phyloP scores from a whole-genome alignment of 257 asterid species.

The Nicotiana obtusifolia region DNA sequence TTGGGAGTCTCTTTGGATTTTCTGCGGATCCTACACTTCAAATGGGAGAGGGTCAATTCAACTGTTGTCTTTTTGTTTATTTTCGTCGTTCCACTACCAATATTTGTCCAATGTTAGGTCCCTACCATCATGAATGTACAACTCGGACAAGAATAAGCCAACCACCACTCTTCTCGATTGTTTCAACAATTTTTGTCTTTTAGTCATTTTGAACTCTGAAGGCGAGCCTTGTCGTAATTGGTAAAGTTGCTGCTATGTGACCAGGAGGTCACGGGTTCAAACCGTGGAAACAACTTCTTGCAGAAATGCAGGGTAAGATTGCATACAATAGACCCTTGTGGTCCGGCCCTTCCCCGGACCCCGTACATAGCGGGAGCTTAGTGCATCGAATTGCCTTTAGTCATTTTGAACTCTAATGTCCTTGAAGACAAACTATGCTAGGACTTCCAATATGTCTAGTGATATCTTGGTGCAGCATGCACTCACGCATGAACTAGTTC shows the following conservation, averaged over 20 bases:
- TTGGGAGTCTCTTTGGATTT: slow-evolving; percentile 4
- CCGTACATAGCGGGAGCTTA: no score
- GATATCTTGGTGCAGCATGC: slow-evolving; percentile 13
- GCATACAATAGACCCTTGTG: no score
- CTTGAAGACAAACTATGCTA: background rate
- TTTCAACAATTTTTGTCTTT: background rate
- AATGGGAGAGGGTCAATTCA: slow-evolving; percentile 17
- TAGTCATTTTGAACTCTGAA: background rate
- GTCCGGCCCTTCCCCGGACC: no score
- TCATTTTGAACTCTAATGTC: background rate
- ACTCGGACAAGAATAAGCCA: slow-evolving; percentile 4
- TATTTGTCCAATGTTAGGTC: slow-evolving; percentile 16
- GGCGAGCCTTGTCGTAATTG: no score
- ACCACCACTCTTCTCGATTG: background rate
- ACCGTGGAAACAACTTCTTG: no score
- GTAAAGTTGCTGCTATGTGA: no score
- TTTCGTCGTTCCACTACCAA: slow-evolving; percentile 4
- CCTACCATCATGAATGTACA: slow-evolving; percentile 18
- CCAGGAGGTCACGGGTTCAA: no score
- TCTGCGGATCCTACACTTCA: background rate
- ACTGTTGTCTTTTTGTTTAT: slow-evolving; percentile 11
- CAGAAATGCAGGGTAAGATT: no score
- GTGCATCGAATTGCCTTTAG: no score
- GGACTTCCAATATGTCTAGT: background rate
- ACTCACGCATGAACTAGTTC: background rate